phyloP scores from a whole-genome alignment of 2,329 filamentous ascomycete genomes.

The Pseudogymnoascus sp. region DNA sequence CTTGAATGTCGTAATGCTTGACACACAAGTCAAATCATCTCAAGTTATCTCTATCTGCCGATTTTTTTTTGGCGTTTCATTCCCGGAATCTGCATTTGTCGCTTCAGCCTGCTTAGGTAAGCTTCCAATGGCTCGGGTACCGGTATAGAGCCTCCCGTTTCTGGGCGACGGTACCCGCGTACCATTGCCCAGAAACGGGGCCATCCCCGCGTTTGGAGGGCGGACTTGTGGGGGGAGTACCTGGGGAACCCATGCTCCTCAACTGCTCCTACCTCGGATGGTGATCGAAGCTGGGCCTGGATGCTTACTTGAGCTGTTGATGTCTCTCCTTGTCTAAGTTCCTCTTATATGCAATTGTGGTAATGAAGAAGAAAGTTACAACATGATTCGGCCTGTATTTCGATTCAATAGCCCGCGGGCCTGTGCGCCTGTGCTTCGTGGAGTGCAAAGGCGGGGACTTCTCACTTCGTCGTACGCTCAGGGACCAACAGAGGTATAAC shows the following conservation, averaged over 20 bases:
- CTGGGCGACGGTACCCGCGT: neutral
- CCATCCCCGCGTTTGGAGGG: neutral
- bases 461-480: neutral
- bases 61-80: neutral
- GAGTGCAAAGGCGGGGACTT: slow-evolving; percentile 1
- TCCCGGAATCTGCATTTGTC: neutral
- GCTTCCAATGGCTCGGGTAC: neutral
- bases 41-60: neutral
- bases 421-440: neutral
- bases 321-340: neutral
- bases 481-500: neutral
- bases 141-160: neutral
- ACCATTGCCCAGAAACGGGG: neutral
- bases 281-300: neutral
- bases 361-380: neutral
- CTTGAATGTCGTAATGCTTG: neutral
- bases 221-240: neutral
- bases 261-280: neutral
- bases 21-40: neutral
- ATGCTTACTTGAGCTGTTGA: neutral
- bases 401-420: neutral
- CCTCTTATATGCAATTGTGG: neutral
- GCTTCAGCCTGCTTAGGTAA: neutral
- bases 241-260: neutral
- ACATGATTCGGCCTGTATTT: neutral